Conservation (phyloP, 169 alveolate species). For the Fabrea salina region DNA sequence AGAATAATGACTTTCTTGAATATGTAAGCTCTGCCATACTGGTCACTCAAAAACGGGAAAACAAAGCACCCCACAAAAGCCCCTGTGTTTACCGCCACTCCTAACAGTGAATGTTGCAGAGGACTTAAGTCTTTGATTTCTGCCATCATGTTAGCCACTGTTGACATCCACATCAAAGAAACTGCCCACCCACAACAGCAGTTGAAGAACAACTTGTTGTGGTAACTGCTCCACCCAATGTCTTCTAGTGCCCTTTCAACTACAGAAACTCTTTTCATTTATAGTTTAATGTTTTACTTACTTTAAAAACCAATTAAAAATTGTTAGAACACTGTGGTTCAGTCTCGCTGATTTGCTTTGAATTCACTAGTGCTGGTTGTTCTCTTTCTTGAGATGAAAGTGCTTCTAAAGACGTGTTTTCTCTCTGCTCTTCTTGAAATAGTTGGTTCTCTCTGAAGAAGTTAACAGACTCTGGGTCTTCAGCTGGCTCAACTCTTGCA, state of each 20-base stretch:
- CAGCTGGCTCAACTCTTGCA: too few species aligned
- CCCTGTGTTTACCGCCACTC: background rate
- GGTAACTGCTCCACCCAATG: slow-evolving; percentile 26
- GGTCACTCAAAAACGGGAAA: background rate
- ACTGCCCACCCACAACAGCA: background rate
- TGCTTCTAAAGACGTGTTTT: too few species aligned
- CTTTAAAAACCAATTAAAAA: too few species aligned
- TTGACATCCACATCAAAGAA: background rate
- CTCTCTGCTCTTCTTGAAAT: too few species aligned
- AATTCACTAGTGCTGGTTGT: too few species aligned
- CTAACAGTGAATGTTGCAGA: background rate
- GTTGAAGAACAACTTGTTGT: background rate
- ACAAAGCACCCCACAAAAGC: background rate
- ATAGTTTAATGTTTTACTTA: too few species aligned
- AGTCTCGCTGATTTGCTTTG: too few species aligned
- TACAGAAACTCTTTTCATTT: background rate
- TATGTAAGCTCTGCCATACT: background rate
- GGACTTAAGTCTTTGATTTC: background rate
- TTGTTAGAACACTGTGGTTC: too few species aligned
- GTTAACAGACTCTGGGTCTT: too few species aligned
- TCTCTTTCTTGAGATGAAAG: too few species aligned
- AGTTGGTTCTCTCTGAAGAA: too few species aligned
- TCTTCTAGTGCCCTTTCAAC: slow-evolving; percentile 9
- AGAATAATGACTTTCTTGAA: background rate
- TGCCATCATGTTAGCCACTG: background rate